Evolutionary conservation across 2,329 filamentous ascomycete genomes (phyloP).

Genomic region (Chaetomiaceae sp.): DNA sequence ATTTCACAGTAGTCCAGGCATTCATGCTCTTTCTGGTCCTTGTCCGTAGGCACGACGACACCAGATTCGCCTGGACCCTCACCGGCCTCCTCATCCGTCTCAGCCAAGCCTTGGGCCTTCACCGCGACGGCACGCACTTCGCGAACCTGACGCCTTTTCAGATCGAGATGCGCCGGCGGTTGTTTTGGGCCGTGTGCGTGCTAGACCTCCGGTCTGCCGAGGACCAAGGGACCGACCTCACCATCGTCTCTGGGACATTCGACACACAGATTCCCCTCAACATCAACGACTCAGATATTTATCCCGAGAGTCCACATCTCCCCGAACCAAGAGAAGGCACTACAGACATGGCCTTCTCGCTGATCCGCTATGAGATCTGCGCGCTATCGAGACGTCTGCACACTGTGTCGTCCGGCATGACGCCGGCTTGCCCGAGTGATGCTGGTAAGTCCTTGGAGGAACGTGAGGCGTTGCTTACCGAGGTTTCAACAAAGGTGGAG

Average conservation of each 20-base stretch:
- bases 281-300: conserved; percentile 52
- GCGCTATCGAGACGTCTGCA: conserved; percentile 38
- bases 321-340: conserved; percentile 47
- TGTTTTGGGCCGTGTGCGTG: conserved; percentile 59
- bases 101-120: conserved; percentile 50
- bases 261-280: conserved; percentile 55
- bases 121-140: conserved; percentile 53
- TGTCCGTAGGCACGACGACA: conserved; percentile 48
- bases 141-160: conserved; percentile 55
- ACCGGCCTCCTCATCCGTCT: conserved; percentile 58
- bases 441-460: conserved; percentile 37
- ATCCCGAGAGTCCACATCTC: conserved; percentile 42
- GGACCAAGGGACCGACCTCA: conserved; percentile 52
- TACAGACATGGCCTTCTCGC: conserved; percentile 49
- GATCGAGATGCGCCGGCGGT: conserved; percentile 56
- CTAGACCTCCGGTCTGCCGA: conserved; percentile 58
- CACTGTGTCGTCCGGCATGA: conserved; percentile 33
- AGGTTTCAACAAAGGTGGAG: conserved; percentile 42
- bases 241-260: conserved; percentile 42
- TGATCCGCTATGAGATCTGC: conserved; percentile 43
- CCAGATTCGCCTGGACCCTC: conserved; percentile 58
- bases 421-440: conserved; percentile 30
- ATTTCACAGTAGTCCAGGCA: conserved; percentile 58
- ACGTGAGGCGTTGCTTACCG: conserved; percentile 36
- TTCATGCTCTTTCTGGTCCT: conserved; percentile 55